Base-by-base conservation (phyloP, 208 protist species). In the Wallacemonas sp. region DNA sequence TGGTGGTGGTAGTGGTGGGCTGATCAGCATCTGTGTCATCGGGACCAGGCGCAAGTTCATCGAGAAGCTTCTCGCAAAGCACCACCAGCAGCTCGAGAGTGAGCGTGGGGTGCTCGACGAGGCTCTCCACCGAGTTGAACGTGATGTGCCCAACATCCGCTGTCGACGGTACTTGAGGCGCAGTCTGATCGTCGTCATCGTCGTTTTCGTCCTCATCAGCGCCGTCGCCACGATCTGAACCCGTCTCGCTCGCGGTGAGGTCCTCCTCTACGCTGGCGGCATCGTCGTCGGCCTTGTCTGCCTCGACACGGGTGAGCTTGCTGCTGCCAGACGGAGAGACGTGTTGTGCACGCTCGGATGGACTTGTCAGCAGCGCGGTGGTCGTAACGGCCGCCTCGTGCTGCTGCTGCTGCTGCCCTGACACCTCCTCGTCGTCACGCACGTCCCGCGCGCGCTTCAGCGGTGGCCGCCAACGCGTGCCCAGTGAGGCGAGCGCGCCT, bases 61-160 rank as follows among this genome's bases (percentile, higher is more conserved):
- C 46, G 14, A 81, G 52, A 23, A 77, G 39, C 57, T 81, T 54
- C 33, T 77, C 71, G 49, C 70, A 76, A 26, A 81, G 27, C 21
- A 74, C 66, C 33, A 64, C 39, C 36, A 72, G 68, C 58, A 70
- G 48, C 61, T 81, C 76, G 12, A 77, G 44, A 3, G 66, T 60
- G 12, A 81, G 68, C 1, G 48, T 62, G 3, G 76, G 41, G 39
- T 81, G 70, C 8, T 41, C 44, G 17, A 65, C 52, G 47, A 81
- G 54, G 2, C 55, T 38, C 21, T 17, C 27, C 54, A 78, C 41
- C 19, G 64, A 58, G 30, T 58, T 29, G 16, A 58, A n/a, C n/a
- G 52, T 27, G 5, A 23, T 32, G 47, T 9, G 6, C 5, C 11
- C 14, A n/a, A 32, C 19, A 0, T 9, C 26, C n/a, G n/a, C n/a